These are phyloP conservation scores for Tephrocybe sp. DNA, from an alignment of 768 basidiomycete species.

Conservation along the genomic window DNA sequence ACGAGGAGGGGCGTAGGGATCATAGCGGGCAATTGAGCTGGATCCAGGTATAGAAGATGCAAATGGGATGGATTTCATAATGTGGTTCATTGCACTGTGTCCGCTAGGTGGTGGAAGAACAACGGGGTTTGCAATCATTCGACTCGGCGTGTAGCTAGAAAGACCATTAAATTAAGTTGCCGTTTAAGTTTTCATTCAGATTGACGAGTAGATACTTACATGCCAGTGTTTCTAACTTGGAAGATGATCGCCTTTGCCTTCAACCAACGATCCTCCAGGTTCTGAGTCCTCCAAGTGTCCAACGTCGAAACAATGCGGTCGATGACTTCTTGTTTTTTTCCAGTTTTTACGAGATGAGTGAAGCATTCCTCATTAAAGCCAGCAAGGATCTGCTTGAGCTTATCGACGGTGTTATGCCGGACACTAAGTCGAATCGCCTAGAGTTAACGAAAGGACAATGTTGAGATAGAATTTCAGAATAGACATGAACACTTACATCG, in stretches of 20 bases:
- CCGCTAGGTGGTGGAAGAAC: constrained; percentile 16
- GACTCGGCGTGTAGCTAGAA: constrained; percentile 18
- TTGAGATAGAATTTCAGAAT: constrained; percentile 9
- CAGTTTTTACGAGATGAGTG: constrained; percentile 65
- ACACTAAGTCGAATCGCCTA: constrained; percentile 70
- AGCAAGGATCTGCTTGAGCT: constrained; percentile 75
- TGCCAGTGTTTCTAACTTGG: constrained; percentile 63
- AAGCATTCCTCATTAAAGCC: constrained; percentile 79
- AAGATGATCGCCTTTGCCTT: constrained; percentile 65
- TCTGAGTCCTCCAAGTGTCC: constrained; percentile 56
- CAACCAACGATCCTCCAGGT: constrained; percentile 62
- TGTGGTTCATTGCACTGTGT: constrained; percentile 21
- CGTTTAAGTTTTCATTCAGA: not conserved
- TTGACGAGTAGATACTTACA: constrained; percentile 44
- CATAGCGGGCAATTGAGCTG: constrained; percentile 47
- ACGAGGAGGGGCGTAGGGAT: constrained; percentile 65
- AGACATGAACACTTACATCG: constrained; percentile 47
- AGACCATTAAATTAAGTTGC: not conserved
- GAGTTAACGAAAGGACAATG: constrained; percentile 13
- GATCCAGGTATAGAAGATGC: constrained; percentile 25
- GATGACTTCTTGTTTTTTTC: constrained; percentile 87
- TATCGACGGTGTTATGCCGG: constrained; percentile 80
- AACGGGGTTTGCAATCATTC: constrained; percentile 15
- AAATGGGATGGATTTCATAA: constrained; percentile 29
- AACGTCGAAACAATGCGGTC: constrained; percentile 64